Evolutionary conservation across 2,329 filamentous ascomycete species (phyloP), one percentile per base, ranked within the genome.

Genomic region (Cladophialophora bantiana): DNA sequence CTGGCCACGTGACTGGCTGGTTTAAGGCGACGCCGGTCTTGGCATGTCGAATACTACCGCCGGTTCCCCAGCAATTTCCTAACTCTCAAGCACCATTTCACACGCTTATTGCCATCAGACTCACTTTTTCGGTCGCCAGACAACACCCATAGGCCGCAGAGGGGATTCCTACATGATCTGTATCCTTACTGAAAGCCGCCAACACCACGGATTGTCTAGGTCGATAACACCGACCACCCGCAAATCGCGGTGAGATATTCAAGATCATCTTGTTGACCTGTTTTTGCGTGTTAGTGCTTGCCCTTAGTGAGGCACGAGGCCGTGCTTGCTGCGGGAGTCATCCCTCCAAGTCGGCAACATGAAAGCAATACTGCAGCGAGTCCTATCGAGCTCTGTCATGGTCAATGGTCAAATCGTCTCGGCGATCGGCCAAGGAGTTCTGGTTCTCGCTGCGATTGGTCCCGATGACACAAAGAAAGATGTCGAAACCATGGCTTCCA

Each of bases 321-420:
- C n/a, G 9, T 1, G 4, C n/a, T 18, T 45, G 40, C 18, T 18
- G 6, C 3, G 45, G 20, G 20, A 12, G 4, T 9, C 7, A 26
- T 26, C 18, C 45, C 26, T 26, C 26, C 18, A 50, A 26, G 18
- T 26, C 45, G 7, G 45, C n/a, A 20, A 61, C 6, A 72, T 72
- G 70, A 72, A 72, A 97, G 95, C 93, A 62, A 92, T 99, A 67
- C 83, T 98, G 61, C 95, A 99, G 80, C 88, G 95, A 71, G 95
- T 99, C 59, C 88, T 97, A 68, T 98, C 94, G 52, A 94, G 94
- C 68, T 97, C 94, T 7, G 95, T 99, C 74, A 95, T 93, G 1
- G 94, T 99, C 60, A 94, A 99, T 76, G 90, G 92, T 75, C 86
- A 96, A 77, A 82, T 97, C 35, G 87, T 99, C 54, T 98, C 95